Evolutionary conservation across 1,139 yeast species (phyloP), one percentile per base, ranked within the genome.

Genomic region (Zygoascus sp.): DNA sequence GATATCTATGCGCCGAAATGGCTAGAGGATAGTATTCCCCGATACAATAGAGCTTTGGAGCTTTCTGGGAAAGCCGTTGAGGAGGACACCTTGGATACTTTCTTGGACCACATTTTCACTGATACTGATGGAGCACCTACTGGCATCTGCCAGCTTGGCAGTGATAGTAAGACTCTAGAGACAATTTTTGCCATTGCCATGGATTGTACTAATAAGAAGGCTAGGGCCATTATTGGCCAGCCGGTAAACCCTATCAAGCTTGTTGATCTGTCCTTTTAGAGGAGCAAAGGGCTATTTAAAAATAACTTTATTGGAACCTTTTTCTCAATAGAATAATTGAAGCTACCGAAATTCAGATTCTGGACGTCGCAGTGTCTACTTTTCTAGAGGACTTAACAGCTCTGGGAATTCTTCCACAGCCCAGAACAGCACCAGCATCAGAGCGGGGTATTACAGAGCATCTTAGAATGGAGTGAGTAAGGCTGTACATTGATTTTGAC

Each of bases 141-240:
- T 9, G 47, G 54, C 3, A 56, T 57, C 32, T 56, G 59, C 42
- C 50, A 55, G 22, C 46, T 46, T 5, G 37, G 48, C 5, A 37
- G 36, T 16, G 51, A 49, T 5, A 42, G 27, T 1, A 42, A 44
- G 10, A 42, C 46, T 9, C 37, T 50, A 21, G 30, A 50, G 19
- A 56, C 60, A 1, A 21, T 57, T 17, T 57, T 57, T 45, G 53
- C 55, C 38, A 57, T 57, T 32, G 53, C 51, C 43, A 57, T 57
- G 59, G 57, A 57, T 36, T 47, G 56, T 28, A 44, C 40, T 6
- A 23, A 32, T 8, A 40, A 40, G 32, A 45, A 27, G 28, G 60
- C 57, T 17, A 25, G 37, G 20, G 51, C 56, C 4, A 35, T 46
- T 9, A 45, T 50, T 28, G 60, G 60, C 5, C 44, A 53, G 9